Evolutionary conservation across 176 grass and related monocot genomes (phyloP).

Genomic region (Oryza longistaminata): DNA sequence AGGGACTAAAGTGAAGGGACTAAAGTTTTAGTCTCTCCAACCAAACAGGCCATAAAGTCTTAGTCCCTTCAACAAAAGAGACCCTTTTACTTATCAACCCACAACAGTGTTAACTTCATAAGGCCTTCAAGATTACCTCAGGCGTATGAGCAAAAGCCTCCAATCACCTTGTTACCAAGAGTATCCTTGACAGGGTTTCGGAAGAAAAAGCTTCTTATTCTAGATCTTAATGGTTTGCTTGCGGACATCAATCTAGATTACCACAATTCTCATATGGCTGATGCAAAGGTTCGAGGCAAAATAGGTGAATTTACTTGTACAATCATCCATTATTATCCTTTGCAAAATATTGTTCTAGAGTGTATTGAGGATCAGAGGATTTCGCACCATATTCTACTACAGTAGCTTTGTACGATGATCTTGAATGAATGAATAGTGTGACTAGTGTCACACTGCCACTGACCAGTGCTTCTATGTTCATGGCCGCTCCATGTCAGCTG

Average conservation of each 20-base stretch:
- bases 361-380: not conserved
- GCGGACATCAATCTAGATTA: constrained; percentile 71
- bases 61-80: too few relatives aligned
- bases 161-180: constrained; percentile 12
- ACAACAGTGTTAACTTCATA: not conserved
- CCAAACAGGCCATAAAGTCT: too few relatives aligned
- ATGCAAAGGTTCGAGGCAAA: constrained; percentile 71
- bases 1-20: too few relatives aligned
- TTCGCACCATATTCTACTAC: not conserved
- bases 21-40: too few relatives aligned
- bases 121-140: constrained; percentile 30
- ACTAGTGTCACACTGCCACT: not conserved
- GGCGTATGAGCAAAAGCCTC: constrained; percentile 33
- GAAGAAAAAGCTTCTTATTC: constrained; percentile 81
- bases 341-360: constrained; percentile 18
- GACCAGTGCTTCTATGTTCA: not conserved
- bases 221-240: constrained; percentile 97
- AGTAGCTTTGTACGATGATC: not conserved
- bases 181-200: constrained; percentile 20
- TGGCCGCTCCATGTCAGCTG: not conserved
- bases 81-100: not conserved
- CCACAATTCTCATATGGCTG: constrained; percentile 52
- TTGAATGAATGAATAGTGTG: not conserved
- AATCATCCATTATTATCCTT: constrained; percentile 23
- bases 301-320: constrained; percentile 57